Evolutionary conservation across 345 rosid species (phyloP), one percentile per base, ranked within the genome.

Genomic region (Salix suchowensis): DNA sequence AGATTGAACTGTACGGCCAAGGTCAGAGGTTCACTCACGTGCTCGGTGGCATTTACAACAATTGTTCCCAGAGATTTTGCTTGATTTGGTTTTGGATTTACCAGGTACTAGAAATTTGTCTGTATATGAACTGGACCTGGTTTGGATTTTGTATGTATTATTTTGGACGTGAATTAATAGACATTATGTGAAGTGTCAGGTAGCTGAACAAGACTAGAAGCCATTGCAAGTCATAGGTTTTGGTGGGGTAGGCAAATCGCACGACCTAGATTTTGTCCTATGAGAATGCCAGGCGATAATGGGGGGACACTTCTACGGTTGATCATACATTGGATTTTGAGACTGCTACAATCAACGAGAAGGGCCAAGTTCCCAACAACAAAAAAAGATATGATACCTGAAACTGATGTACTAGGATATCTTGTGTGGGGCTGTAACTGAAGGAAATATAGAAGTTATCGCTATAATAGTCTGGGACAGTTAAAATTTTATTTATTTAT

Each of bases 371-470:
- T 7, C 58, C 58, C 23, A 16, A 19, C 58, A 18, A 52, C 6
- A 19, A 52, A 52, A 18, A n/a, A 19, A 52, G 58, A 52, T 50
- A 50, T 52, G 58, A 52, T 52, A 19, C 32, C n/a, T 64, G 69
- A 44, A 74, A 42, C 19, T 30, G 70, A 74, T 76, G 67, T 55
- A 58, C 58, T 24, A 28, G 65, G 21, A 68, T 58, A 68, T 68
- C 74, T 68, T 65, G 32, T 28, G 58, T 6, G 40, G 36, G 36
- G 13, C 34, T 65, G 68, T 8, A 19, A 65, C 19, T 14, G 58
- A 19, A 18, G 6, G 6, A 9, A 18, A 52, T 52, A 19, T 52
- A 66, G 13, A 40, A 34, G 70, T 19, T 50, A 6, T 28, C 48
- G 10, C 48, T 37, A 37, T 32, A 32, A 32, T 5, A 32, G 1